Percentiles rank a stretch among this genome's conserved stretches.
Evolutionary conservation across 306 rosid genomes (phyloP).

Genomic region (Cucurbita maxima): DNA sequence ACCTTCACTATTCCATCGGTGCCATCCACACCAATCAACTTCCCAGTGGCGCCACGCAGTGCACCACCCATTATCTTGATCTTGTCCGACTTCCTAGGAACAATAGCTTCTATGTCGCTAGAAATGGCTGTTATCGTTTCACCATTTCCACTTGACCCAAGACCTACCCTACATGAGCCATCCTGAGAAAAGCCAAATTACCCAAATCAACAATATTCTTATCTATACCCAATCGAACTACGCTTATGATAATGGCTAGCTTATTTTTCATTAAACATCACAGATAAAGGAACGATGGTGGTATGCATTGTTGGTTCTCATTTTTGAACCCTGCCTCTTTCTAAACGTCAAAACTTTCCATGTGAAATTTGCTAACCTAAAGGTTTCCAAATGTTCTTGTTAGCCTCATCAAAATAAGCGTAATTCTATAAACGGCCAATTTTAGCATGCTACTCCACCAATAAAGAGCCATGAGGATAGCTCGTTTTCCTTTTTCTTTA

Average conservation of each 20-base stretch:
- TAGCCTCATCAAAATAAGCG: neutral
- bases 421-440: neutral
- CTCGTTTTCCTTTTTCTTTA: too few relatives aligned
- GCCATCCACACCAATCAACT: constrained; percentile 95
- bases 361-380: neutral
- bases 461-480: neutral
- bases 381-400: neutral
- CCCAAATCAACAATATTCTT: neutral
- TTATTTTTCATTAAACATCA: neutral
- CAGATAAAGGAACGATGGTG: neutral
- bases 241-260: neutral
- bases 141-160: constrained; percentile 65
- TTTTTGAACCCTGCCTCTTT: neutral
- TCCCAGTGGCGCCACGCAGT: constrained; percentile 80
- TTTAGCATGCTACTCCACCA: neutral
- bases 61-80: constrained; percentile 84
- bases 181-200: constrained; percentile 38
- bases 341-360: neutral
- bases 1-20: constrained; percentile 93
- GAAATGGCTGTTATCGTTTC: constrained; percentile 51
- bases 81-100: constrained; percentile 68
- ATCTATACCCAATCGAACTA: neutral
- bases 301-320: neutral
- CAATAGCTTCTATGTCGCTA: constrained; percentile 64
- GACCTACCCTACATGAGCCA: constrained; percentile 61